Evolutionary conservation across 768 basidiomycete genomes (phyloP), one percentile per base, ranked within the genome.

Genomic region (Boletus subcaerulescens): DNA sequence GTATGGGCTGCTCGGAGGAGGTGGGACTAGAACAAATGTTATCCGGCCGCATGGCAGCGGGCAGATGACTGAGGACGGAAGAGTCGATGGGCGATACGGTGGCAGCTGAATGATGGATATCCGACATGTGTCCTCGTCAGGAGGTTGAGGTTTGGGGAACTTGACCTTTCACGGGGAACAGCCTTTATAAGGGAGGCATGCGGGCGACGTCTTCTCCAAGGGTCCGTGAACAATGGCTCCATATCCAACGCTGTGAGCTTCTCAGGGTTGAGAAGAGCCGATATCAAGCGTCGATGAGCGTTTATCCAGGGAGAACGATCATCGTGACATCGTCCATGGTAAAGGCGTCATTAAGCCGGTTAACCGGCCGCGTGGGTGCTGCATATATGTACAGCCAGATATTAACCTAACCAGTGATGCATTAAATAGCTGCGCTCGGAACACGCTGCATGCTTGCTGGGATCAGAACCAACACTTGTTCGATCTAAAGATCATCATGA

Each of bases 181-280:
- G 14, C 44, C 36, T 56, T 66, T 68, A 62, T 55, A 53, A 55
- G 36, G 22, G 36, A 18, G 45, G 33, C 17, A 38, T 45, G 57
- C 44, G 31, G 17, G 48, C 60, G 41, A 49, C 8, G 45, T 6
- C 32, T 18, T 29, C 31, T 46, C 43, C 48, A 46, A 48, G 40
- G 36, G 53, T 35, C 58, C 52, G 53, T n/a, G 45, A 53, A 57
- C 46, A 45, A 52, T 46, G 35, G 40, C 51, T 45, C 26, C 22
- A 24, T 24, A 24, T 24, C 22, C 4, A 24, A 24, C 22, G 26
- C 26, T 26, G 9, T 26, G 26, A 26, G 26, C 26, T 26, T 26
- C 26, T 26, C 26, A 26, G 9, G 26, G 8, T 26, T 26, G 26
- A 26, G 26, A 26, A 52, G 33, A 48, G 32, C 12, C 50, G 48